Evolutionary conservation across 495 filamentous ascomycete genomes (phyloP), one percentile per base, ranked within the genome.

Genomic region (Achaetomiella virescens): DNA sequence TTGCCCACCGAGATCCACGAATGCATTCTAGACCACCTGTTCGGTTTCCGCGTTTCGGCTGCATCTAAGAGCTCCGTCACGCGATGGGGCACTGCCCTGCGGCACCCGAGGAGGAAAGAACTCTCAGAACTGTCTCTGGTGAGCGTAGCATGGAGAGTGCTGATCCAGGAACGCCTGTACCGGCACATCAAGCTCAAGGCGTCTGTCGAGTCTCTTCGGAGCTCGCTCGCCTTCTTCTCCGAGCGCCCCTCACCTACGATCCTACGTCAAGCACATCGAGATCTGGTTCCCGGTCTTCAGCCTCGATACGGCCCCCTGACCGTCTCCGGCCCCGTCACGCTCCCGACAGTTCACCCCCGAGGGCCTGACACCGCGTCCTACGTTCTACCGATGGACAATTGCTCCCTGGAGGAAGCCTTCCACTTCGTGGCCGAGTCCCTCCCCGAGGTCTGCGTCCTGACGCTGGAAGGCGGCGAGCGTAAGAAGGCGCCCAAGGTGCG

Each of bases 251-350:
- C 81, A 87, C 58, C 75, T 90, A 4, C 72, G 77, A 29, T 52
- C 66, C 3, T 81, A 87, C 48, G 82, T 89, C 52, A 83, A 84
- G 47, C 84, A 89, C 64, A 75, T 88, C 52, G 85, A 90, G 63
- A 74, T 87, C 17, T 88, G 85, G 81, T 82, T 89, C 45, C 86
- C 86, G 6, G 82, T 88, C 27, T 88, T 85, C 82, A 84, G 18
- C 73, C 76, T 38, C 74, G 73, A 40, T 75, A 70, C 45, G 62
- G 69, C 2, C 64, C 70, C 25, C 48, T 68, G 48, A 74, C 76
- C 15, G 71, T 78, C 41, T 71, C 74, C 7, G 63, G 59, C 3
- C 55, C 62, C 9, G 69, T 74, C 55, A 68, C 73, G 3, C 69
- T 78, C 20, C 75, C 77, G 25, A 69, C 75, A 41, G 70, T 74